Conservation (phyloP, 164 flowering plant genomes). For the Cinnamomum chago region DNA sequence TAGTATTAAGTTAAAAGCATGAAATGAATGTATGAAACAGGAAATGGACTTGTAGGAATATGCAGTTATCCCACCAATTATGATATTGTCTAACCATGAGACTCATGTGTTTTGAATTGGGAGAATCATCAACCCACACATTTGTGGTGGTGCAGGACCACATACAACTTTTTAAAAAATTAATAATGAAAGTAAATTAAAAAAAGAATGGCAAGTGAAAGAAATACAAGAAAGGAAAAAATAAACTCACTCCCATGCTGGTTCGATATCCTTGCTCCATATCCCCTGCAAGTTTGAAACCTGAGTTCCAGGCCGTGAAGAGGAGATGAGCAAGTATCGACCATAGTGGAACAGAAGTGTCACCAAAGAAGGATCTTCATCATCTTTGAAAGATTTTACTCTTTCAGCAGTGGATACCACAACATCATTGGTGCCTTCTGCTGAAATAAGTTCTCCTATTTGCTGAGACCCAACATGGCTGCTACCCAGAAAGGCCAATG, state of each 20-base stretch:
- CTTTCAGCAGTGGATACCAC: conserved; percentile 58
- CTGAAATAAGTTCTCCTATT: conserved; percentile 12
- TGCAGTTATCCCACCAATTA: background rate
- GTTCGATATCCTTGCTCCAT: conserved; percentile 80
- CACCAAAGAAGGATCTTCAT: conserved; percentile 92
- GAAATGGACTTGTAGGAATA: background rate
- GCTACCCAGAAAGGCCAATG: background rate
- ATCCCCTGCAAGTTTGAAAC: conserved; percentile 88
- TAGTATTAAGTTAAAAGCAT: background rate
- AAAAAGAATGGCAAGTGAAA: too few species aligned
- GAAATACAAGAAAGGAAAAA: background rate
- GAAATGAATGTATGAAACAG: background rate
- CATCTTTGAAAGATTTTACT: conserved; percentile 68
- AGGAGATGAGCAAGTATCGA: conserved; percentile 84
- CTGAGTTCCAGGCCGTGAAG: conserved; percentile 92
- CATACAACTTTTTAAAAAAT: background rate
- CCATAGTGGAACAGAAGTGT: conserved; percentile 93
- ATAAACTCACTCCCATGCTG: conserved; percentile 89
- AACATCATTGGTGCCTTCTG: conserved; percentile 15
- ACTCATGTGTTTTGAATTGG: background rate
- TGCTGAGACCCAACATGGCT: conserved; percentile 5
- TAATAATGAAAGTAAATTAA: too few species aligned
- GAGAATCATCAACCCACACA: background rate
- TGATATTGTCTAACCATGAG: background rate
- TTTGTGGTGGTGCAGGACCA: background rate